Percentiles rank a stretch among this genome's conserved stretches.
These are phyloP conservation scores for Veloboletus limbatus DNA, from an alignment of 1,284 basidiomycete species.

Conservation along the genomic window DNA sequence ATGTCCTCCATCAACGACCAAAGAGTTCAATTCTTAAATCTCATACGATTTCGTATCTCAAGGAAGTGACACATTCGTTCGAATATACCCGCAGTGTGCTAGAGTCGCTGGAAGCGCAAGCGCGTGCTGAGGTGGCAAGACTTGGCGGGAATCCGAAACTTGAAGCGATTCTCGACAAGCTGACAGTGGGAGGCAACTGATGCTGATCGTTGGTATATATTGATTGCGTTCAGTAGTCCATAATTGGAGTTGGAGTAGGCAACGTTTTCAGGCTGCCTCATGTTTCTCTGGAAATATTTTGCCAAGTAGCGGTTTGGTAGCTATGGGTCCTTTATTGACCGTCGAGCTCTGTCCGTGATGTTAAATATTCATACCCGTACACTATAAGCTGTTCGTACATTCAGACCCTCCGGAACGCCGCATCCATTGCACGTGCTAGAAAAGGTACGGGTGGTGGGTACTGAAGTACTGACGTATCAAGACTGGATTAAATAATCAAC, in stretches of 20 bases:
- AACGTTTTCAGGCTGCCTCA: not conserved
- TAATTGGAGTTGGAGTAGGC: not conserved
- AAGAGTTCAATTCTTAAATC: constrained; percentile 72
- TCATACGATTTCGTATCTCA: constrained; percentile 77
- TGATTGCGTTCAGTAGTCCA: too few species aligned
- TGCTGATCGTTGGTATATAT: not conserved
- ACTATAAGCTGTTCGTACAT: not conserved
- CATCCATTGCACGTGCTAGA: too few species aligned
- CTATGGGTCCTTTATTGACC: not conserved
- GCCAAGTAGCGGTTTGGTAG: not conserved
- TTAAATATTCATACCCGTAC: not conserved
- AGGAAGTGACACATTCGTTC: constrained; percentile 64
- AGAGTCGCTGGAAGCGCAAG: constrained; percentile 48
- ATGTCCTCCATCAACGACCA: constrained; percentile 84
- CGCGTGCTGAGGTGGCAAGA: constrained; percentile 29
- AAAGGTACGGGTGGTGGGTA: not conserved
- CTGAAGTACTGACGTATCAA: too few species aligned
- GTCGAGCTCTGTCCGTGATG: not conserved
- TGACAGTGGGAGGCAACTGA: constrained; percentile 7
- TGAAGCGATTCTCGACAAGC: constrained; percentile 24
- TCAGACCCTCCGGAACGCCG: too few species aligned
- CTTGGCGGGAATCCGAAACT: constrained; percentile 27
- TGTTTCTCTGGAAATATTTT: not conserved
- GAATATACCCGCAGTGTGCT: constrained; percentile 66
- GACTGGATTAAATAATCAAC: too few species aligned